phyloP scores from a whole-genome alignment of 495 filamentous ascomycete genomes.

The Aspergillus asperescens region DNA sequence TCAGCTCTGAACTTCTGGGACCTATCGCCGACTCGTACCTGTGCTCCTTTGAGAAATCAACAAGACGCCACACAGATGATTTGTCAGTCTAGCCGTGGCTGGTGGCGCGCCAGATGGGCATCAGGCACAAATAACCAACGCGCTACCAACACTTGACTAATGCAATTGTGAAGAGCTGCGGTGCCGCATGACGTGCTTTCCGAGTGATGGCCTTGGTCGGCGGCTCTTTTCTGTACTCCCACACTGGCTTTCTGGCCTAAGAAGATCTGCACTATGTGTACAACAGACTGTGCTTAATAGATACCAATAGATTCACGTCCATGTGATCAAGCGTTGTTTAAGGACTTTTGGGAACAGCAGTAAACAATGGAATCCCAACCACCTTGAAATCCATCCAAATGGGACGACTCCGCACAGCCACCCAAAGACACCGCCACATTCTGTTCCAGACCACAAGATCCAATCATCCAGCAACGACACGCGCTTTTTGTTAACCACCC shows the following conservation, averaged over 20 bases:
- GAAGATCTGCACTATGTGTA: neutral
- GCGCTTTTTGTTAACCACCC: neutral
- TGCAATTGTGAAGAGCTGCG: neutral
- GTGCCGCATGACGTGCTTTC: neutral
- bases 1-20: neutral
- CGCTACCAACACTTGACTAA: neutral
- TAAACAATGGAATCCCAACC: neutral
- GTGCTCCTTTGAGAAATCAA: neutral
- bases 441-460: neutral
- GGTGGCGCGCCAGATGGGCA: neutral
- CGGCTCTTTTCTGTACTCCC: neutral
- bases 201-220: neutral
- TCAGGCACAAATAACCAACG: neutral
- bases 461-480: slow-evolving; percentile 7
- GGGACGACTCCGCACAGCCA: neutral
- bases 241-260: too few species aligned
- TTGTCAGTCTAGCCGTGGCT: neutral
- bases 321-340: neutral
- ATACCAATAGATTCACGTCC: neutral
- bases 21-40: too few species aligned
- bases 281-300: neutral
- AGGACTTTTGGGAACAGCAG: neutral
- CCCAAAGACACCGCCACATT: neutral
- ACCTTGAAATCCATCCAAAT: neutral
- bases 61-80: neutral